Conservation (phyloP, 495 filamentous ascomycete species). For the Daldinia grandis region DNA sequence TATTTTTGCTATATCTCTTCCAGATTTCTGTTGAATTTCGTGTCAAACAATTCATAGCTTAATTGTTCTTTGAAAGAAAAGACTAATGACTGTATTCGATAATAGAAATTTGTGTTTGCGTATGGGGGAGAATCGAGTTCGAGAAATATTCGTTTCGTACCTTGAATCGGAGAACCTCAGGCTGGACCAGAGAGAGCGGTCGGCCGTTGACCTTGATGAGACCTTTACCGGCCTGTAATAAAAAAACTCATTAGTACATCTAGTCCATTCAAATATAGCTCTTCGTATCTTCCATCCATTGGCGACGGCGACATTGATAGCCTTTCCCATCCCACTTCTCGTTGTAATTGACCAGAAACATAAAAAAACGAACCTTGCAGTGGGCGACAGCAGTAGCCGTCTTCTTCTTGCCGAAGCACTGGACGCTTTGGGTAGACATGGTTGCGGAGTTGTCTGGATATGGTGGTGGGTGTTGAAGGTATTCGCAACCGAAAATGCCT, state of each 20-base stretch:
- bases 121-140: slow-evolving; percentile 7
- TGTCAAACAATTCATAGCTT: neutral
- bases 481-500: slow-evolving; percentile 37
- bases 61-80: neutral
- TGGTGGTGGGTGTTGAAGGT: slow-evolving; percentile 31
- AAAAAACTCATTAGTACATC: slow-evolving; percentile 24
- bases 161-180: slow-evolving; percentile 98
- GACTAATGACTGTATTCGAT: neutral
- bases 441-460: slow-evolving; percentile 46
- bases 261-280: neutral
- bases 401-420: slow-evolving; percentile 97
- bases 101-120: slow-evolving; percentile 12
- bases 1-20: neutral
- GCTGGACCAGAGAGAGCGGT: slow-evolving; percentile 90
- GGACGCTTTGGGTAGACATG: slow-evolving; percentile 86
- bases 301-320: slow-evolving; percentile 1
- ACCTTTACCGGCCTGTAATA: slow-evolving; percentile 80
- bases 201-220: slow-evolving; percentile 98
- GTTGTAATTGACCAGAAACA: neutral
- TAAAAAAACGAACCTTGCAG: slow-evolving; percentile 77
- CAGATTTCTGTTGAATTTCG: neutral
- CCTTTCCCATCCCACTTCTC: neutral
- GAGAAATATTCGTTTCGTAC: slow-evolving; percentile 51
- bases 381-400: slow-evolving; percentile 86
- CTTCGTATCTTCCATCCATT: neutral